Evolutionary conservation across 1,284 basidiomycete genomes (phyloP), one percentile per base, ranked within the genome.

Genomic region (Kwoniella shivajii): DNA sequence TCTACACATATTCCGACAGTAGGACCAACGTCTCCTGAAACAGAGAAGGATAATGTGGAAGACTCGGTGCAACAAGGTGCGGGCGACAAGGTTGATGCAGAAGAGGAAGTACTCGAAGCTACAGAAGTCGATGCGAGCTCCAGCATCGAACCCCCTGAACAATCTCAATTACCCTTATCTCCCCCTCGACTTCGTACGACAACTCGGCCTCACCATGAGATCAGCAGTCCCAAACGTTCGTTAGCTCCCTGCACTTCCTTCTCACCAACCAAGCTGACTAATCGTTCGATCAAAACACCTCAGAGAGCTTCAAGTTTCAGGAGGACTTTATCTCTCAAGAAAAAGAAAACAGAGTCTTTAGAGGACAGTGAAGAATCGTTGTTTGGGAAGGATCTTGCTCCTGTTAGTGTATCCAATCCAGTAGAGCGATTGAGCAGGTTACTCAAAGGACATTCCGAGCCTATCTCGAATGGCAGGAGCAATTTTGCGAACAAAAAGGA

Each of bases 71-170:
- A n/a, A 16, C 44, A n/a, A 13, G 38, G 20, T 20, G n/a, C n/a
- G n/a, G n/a, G n/a, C n/a, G n/a, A n/a, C n/a, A n/a, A n/a, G n/a
- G 22, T 29, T 20, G n/a, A 11, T 39, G 27, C 10, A 14, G 27
- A 18, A 6, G 41, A 45, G 6, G 37, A 18, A 13, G 57, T 37
- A 14, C 26, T 50, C 24, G 56, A 59, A 38, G 39, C 51, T n/a
- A 57, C 56, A 13, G 56, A 57, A 29, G 31, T 58, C 3, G 57
- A 54, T 27, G 41, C 48, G 3, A 22, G 52, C 29, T 41, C 57
- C n/a, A 29, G 38, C 42, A 36, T 41, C 16, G n/a, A 48, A 7
- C 33, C 57, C 14, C 52, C 57, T n/a, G 38, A 50, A 29, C 29
- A 41, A 22, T 54, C 57, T 7, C 46, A 44, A 33, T 9, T 26